A percentile compares a stretch with the other conserved stretches of the same genome.
Conservation (phyloP, 2,329 filamentous ascomycete genomes). For the Periglandula ipomoeae region DNA sequence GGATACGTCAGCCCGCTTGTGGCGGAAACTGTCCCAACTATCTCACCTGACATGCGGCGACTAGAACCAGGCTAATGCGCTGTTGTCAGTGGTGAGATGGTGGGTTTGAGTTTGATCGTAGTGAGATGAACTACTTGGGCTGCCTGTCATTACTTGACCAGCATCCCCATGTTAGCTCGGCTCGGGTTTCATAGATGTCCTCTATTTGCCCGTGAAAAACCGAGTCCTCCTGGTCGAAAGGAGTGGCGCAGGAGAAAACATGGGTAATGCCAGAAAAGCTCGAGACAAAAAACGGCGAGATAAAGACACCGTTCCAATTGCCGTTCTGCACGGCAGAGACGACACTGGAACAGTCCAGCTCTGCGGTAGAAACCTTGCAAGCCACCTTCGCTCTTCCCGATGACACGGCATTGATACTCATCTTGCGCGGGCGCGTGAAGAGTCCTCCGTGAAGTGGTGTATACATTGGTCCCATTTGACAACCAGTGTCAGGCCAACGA, state of each 20-base stretch:
- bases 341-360: constrained; percentile 17
- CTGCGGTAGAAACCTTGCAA: constrained; percentile 17
- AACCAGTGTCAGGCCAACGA: constrained; percentile 32
- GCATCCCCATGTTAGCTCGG: neutral
- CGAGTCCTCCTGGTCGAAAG: neutral
- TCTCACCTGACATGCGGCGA: neutral
- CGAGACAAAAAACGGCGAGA: constrained; percentile 6
- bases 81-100: neutral
- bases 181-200: neutral
- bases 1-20: constrained; percentile 11
- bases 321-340: constrained; percentile 23
- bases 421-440: constrained; percentile 7
- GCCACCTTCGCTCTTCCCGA: constrained; percentile 20
- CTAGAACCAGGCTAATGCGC: neutral
- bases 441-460: constrained; percentile 1
- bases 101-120: constrained; percentile 8
- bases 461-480: constrained; percentile 29
- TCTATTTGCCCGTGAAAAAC: neutral
- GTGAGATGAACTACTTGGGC: constrained; percentile 16
- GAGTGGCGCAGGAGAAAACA: neutral
- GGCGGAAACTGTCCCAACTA: constrained; percentile 1
- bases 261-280: neutral
- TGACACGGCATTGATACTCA: neutral
- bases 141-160: constrained; percentile 1
- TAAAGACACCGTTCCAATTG: neutral